phyloP scores from a whole-genome alignment of 805 yeast species.

The Candida argentea region DNA sequence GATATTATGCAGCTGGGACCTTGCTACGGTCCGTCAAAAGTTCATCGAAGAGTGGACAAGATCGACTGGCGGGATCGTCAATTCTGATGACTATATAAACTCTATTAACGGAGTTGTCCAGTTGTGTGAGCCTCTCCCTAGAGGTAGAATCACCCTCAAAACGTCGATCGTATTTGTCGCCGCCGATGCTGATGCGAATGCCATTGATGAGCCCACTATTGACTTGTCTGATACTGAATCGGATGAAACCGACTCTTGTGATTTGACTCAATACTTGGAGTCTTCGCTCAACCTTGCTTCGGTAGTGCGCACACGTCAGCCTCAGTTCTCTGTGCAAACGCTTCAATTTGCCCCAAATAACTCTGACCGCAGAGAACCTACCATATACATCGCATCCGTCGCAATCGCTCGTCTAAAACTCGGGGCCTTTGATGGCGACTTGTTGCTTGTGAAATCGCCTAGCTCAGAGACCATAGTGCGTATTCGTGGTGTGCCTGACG shows the following conservation, averaged over 20 bases:
- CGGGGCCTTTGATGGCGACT: too few relatives aligned
- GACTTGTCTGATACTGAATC: slow-evolving; percentile 6
- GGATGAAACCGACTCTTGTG: slow-evolving; percentile 26
- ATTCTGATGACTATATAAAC: slow-evolving; percentile 34
- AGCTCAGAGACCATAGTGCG: too few relatives aligned
- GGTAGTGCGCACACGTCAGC: slow-evolving; percentile 10
- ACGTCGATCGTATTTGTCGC: slow-evolving; percentile 47
- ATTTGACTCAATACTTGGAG: slow-evolving; percentile 20
- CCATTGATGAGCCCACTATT: slow-evolving; percentile 1
- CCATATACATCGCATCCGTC: too few relatives aligned
- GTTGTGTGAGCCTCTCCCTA: slow-evolving; percentile 65
- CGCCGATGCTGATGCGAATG: slow-evolving; percentile 7
- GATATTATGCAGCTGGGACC: slow-evolving; percentile 22
- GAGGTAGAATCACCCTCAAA: slow-evolving; percentile 40
- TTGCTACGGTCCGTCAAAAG: slow-evolving; percentile 22
- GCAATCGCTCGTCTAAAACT: too few relatives aligned
- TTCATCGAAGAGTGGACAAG: slow-evolving; percentile 16
- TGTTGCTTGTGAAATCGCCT: too few relatives aligned
- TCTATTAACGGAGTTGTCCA: slow-evolving; percentile 40
- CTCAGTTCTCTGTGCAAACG: too few relatives aligned
- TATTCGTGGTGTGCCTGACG: too few relatives aligned
- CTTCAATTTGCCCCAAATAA: too few relatives aligned
- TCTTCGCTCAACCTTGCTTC: slow-evolving; percentile 10
- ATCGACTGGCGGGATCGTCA: slow-evolving; percentile 17
- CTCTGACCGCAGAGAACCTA: too few relatives aligned